Base-by-base conservation (phyloP, 2,329 filamentous ascomycete species). In the Fusarium sp. region DNA sequence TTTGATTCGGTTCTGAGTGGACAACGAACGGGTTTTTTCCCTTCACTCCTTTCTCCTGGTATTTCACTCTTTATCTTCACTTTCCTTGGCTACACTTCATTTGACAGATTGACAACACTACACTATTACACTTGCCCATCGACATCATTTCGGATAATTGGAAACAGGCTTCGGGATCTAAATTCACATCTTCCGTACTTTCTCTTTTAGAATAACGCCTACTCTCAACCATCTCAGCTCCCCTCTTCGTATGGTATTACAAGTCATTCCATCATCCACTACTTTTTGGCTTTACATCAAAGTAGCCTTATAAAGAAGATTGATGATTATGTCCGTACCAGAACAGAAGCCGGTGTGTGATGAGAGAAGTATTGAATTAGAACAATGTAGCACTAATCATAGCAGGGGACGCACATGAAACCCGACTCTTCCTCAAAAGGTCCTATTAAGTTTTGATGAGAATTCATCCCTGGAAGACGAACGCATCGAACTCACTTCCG, bases 231-330 rank as follows among this genome's bases (percentile, higher is more conserved):
- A 22, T 45, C 13, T n/a, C 9, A 16, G 22, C 4, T 6, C 38
- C 13, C 13, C 20, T 42, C 20, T 2, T 25, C 8, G 14, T 5
- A 5, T 16, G 14, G 5, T 10, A 25, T 25, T 42, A 10, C 10
- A 40, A 6, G 20, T 22, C 8, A 25, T 22, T 45, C 22, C 20
- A 16, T 3, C 7, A 25, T 25, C 18, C 18, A 40, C 36, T n/a
- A 1, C 9, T 11, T n/a, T 40, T 6, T 40, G 5, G 0, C 9
- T 40, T 40, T 11, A 3, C 18, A 20, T 0, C 18, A n/a, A n/a
- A n/a, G 4, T 3, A 38, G 35, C 35, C 16, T 10, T 7, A 9
- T 16, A 38, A 18, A 38, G n/a, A 16, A 18, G 0, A 18, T 10
- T 8, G 1, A 9, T 5, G 7, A 38, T 18, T 18, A 38, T 16